Evolutionary conservation across 73 alveolate species (phyloP), one percentile per base, ranked within the genome.

Genomic region (Tetrahymena elliotti): DNA sequence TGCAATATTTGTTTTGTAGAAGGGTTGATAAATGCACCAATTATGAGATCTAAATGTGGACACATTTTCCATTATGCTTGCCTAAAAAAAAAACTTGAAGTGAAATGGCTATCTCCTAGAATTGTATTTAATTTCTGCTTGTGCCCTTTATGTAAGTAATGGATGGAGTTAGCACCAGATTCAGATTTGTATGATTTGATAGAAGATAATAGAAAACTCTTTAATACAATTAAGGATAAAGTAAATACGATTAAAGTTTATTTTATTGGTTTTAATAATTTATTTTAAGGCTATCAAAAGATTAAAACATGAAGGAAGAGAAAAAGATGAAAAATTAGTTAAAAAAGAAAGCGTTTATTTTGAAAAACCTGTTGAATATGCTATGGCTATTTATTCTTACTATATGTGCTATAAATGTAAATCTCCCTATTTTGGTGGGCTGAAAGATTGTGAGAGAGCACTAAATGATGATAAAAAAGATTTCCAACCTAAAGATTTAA

Each of bases 341-440:
- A 98, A 98, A 83, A 98, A 98, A 27, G 97, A 96, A 22, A 98
- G 98, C 52, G 38, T 93, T 93, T 99, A 96, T 94, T 97, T 97
- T 93, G 97, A 98, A 34, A 98, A 98, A 84, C 97, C 98, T 27
- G 98, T 98, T 93, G 96, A 95, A 16, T 99, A 98, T 96, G 99
- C 99, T 38, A 53, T 99, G 96, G 98, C 98, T 16, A 96, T 98
- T 52, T 98, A 98, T 84, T 95, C 99, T 18, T 99, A 99, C 93
- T 99, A 98, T 95, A 96, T 95, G 98, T 99, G 99, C 93, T 99
- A 97, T 97, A 97, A 98, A 93, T 99, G 99, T 92, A 97, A 98
- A 95, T 94, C 94, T 82, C 99, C 99, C 4, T 99, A 99, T 93
- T 99, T 99, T 96, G 99, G 99, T 93, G 99, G 99, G 20, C 97